Evolutionary conservation across 768 basidiomycete genomes (phyloP), one percentile per base, ranked within the genome.

Genomic region (Amanita molliuscula): DNA sequence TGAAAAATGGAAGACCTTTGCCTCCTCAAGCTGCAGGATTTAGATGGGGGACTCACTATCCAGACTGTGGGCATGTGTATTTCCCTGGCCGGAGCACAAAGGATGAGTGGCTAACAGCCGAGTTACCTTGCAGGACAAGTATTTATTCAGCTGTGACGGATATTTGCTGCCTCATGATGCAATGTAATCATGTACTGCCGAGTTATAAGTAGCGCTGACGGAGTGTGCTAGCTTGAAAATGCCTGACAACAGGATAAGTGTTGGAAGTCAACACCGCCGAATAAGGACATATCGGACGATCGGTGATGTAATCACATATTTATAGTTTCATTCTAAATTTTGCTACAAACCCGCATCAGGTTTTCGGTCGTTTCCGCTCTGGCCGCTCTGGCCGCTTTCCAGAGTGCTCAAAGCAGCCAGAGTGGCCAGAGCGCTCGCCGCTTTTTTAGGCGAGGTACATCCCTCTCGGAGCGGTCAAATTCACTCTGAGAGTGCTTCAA

Each of bases 21-120:
- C 1, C 73, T 80, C 73, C 62, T 3, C 51, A 56, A 36, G 47
- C n/a, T n/a, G n/a, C n/a, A n/a, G n/a, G n/a, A n/a, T n/a, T 53
- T 29, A 48, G 50, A 16, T 36, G 40, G 37, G 50, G 86, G 81
- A 3, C 81, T 60, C 74, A 71, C 0, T 90, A 88, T 64, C 84
- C 85, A 11, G 88, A 88, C 3, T 91, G 88, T 64, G 88, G 88
- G 0, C 88, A 91, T 65, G 75, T 74, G 55, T 91, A 88, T 56
- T 89, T 45, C 6, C 42, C 21, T 18, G 44, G 44, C 2, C 33
- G 44, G 33, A 45, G 23, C 9, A 8, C 26, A 4, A 21, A 31
- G 21, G 16, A 35, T 11, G 28, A 45, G 16, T 43, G 42, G 40
- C 15, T 43, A 3, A 4, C 5, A 25, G 15, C 42, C 26, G 28